Base-by-base conservation (phyloP, 1,284 basidiomycete genomes). In the Anthracocystis panici-leucophaei region DNA sequence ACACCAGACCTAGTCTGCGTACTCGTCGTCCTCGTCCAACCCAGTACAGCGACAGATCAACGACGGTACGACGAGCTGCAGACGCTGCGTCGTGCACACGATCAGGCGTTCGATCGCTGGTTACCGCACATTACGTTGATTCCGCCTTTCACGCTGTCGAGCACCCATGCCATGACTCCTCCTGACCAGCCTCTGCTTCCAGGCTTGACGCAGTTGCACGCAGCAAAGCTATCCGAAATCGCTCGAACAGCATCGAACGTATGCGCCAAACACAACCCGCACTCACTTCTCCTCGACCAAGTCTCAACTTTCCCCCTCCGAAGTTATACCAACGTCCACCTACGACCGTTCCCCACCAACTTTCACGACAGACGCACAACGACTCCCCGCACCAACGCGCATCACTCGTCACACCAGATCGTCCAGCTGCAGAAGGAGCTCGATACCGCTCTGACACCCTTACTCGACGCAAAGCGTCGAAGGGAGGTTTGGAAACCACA, bases 71-170 rank as follows among this genome's bases (percentile, higher is more conserved):
- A 51, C 0, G 35, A 49, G 27, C 48, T 69, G 23, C 66, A 69
- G 20, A n/a, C 9, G 25, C 35, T 69, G 12, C 55, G 66, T 2
- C 51, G 49, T 5, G 9, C 27, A 21, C 57, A 63, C 41, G 66
- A 69, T 20, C 40, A 45, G 12, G 66, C 66, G 2, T 69, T 50
- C 38, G 16, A 49, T 5, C 60, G 60, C 40, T 69, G 66, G 66
- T 23, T 64, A 21, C 66, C 66, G 9, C 66, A 69, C 56, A 59
- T 69, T 29, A 69, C 66, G 10, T 61, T 69, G 31, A 56, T 69
- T 14, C 66, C 66, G 9, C 66, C 66, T 1, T 59, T 69, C 45
- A 63, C 35, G 11, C 51, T 53, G n/a, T 20, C 48, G 3, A 49
- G 29, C 25, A 12, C 11, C 5, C 9, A 25, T 4, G 10, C 25